Evolutionary conservation across 768 basidiomycete species (phyloP).

Genomic region (Lentinula lateritia): DNA sequence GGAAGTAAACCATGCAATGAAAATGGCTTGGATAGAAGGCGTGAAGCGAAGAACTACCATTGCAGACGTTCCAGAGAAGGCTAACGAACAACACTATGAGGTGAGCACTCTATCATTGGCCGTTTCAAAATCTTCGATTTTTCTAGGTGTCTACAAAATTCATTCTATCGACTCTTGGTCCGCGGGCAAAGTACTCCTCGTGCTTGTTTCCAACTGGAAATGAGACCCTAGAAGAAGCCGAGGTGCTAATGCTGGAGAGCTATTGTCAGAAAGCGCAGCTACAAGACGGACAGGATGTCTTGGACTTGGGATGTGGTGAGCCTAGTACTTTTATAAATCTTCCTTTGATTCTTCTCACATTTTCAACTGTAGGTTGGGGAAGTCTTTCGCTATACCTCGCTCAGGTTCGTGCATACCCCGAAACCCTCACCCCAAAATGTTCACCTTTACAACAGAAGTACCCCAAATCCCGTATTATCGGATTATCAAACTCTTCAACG

Average conservation of each 20-base stretch:
- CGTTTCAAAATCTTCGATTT: background rate
- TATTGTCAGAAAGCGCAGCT: slow-evolving; percentile 64
- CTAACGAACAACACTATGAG: slow-evolving; percentile 77
- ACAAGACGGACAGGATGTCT: slow-evolving; percentile 52
- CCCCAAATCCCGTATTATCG: slow-evolving; percentile 55
- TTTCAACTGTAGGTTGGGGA: slow-evolving; percentile 50
- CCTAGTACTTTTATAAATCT: background rate
- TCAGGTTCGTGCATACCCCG: slow-evolving; percentile 27
- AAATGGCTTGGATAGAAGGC: slow-evolving; percentile 61
- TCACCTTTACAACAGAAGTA: slow-evolving; percentile 44
- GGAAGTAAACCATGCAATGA: slow-evolving; percentile 55
- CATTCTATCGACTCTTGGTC: slow-evolving; percentile 61
- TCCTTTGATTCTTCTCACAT: background rate
- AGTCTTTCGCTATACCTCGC: slow-evolving; percentile 63
- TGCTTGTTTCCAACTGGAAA: slow-evolving; percentile 58
- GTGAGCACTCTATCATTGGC: slow-evolving; percentile 25
- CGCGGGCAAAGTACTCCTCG: slow-evolving; percentile 61
- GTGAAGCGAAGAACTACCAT: slow-evolving; percentile 46
- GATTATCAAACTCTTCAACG: slow-evolving; percentile 62
- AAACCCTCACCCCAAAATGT: too few species aligned
- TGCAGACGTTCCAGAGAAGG: slow-evolving; percentile 58
- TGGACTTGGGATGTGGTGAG: slow-evolving; percentile 68
- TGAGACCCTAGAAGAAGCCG: slow-evolving; percentile 59
- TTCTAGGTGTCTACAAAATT: slow-evolving; percentile 52
- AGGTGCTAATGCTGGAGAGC: slow-evolving; percentile 58